Evolutionary conservation across 2,329 filamentous ascomycete species (phyloP).

Genomic region (Fusarium sp.): DNA sequence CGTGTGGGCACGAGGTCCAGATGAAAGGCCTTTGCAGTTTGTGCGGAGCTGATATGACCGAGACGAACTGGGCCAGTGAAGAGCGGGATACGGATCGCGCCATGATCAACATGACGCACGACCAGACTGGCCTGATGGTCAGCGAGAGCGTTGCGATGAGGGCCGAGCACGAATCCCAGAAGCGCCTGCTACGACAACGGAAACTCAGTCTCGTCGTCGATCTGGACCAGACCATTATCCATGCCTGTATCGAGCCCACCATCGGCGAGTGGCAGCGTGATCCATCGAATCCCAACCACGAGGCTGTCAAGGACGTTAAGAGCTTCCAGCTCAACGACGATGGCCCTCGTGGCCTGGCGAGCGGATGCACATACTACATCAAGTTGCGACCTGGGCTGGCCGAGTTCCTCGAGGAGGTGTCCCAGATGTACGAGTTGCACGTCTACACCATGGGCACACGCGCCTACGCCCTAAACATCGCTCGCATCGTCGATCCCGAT

Average conservation of each 20-base stretch:
- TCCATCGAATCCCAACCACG: conserved; percentile 89
- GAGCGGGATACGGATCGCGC: conserved; percentile 86
- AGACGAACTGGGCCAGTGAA: conserved; percentile 87
- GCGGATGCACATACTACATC: conserved; percentile 96
- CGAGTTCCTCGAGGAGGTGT: conserved; percentile 84
- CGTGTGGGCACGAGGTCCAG: conserved; percentile 91
- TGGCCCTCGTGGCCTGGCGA: conserved; percentile 76
- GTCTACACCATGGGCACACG: conserved; percentile 99
- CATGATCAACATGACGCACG: conserved; percentile 95
- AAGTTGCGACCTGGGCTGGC: conserved; percentile 92
- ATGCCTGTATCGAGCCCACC: conserved; percentile 96
- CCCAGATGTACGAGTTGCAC: conserved; percentile 91
- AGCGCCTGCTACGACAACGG: conserved; percentile 82
- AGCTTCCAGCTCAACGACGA: conserved; percentile 93
- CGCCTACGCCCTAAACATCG: conserved; percentile 94
- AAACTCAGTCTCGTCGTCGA: conserved; percentile 97
- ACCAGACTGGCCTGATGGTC: conserved; percentile 89
- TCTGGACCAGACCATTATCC: conserved; percentile 98
- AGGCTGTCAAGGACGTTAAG: conserved; percentile 89
- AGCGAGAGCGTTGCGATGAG: conserved; percentile 85
- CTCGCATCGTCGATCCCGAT: conserved; percentile 92
- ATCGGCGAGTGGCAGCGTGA: conserved; percentile 96
- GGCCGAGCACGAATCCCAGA: conserved; percentile 89
- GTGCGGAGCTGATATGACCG: conserved; percentile 97
- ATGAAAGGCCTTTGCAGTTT: conserved; percentile 91